Conservation (phyloP, 2,329 filamentous ascomycete species). For the Colletotrichum sp. region DNA sequence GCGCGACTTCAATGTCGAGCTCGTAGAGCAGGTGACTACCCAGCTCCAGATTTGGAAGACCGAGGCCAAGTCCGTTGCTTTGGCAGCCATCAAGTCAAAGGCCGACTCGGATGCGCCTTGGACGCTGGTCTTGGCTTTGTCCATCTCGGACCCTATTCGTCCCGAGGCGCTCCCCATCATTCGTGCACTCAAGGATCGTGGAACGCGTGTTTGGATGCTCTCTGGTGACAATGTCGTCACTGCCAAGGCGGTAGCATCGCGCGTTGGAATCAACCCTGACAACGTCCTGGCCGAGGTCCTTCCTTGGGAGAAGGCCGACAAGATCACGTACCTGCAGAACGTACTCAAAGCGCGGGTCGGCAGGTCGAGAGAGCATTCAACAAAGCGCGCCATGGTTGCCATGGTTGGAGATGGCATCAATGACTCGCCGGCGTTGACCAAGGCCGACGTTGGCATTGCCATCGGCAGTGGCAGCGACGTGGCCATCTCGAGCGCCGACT, state of each 20-base stretch:
- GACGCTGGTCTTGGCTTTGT: constrained; percentile 68
- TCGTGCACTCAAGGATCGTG: constrained; percentile 64
- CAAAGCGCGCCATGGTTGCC: constrained; percentile 63
- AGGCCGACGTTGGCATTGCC: constrained; percentile 83
- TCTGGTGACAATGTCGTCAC: constrained; percentile 91
- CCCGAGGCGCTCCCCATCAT: constrained; percentile 73
- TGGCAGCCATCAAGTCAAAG: constrained; percentile 53
- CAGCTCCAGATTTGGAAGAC: constrained; percentile 62
- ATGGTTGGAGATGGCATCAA: constrained; percentile 94
- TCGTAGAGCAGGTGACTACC: constrained; percentile 38
- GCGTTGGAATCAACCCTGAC: constrained; percentile 73
- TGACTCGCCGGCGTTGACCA: constrained; percentile 81
- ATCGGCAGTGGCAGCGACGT: constrained; percentile 86
- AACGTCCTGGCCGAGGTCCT: constrained; percentile 90
- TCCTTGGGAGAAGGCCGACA: constrained; percentile 80
- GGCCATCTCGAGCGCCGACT: constrained; percentile 80
- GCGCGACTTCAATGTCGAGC: constrained; percentile 46
- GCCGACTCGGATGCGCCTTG: constrained; percentile 34
- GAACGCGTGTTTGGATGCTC: constrained; percentile 87
- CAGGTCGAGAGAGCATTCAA: constrained; percentile 25
- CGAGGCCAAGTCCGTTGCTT: constrained; percentile 67
- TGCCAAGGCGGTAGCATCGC: constrained; percentile 76
- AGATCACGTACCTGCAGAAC: constrained; percentile 68
- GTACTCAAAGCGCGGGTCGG: constrained; percentile 44
- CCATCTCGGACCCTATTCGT: constrained; percentile 82